Percentiles rank a stretch among this genome's conserved stretches.
These are phyloP conservation scores for Hypoxylon sp. DNA, from an alignment of 2,329 filamentous ascomycete species.

Conservation along the genomic window DNA sequence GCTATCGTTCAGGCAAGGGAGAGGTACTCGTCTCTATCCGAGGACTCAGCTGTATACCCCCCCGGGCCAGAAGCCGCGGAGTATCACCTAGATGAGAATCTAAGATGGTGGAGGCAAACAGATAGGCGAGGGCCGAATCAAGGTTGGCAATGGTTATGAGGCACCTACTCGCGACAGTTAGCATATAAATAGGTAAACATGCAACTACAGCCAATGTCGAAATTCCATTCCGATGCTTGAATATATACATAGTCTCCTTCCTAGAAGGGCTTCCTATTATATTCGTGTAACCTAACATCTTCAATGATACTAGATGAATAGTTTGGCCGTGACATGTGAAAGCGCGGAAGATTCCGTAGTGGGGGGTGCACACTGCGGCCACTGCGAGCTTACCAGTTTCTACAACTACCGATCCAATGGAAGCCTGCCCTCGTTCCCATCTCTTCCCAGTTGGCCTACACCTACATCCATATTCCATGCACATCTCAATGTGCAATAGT, in stretches of 20 bases:
- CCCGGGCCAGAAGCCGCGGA: constrained; percentile 5
- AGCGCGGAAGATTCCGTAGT: constrained; percentile 40
- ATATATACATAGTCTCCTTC: not conserved
- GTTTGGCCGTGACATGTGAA: constrained; percentile 43
- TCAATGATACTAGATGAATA: not conserved
- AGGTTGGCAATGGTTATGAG: not conserved
- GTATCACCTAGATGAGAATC: constrained; percentile 2
- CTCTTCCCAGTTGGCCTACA: constrained; percentile 22
- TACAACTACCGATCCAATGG: constrained; percentile 32
- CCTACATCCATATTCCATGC: constrained; percentile 24
- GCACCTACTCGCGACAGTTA: not conserved
- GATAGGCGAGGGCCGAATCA: not conserved
- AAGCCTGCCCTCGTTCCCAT: constrained; percentile 23
- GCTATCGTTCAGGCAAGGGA: constrained; percentile 17
- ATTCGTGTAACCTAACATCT: not conserved
- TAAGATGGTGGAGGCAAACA: not conserved
- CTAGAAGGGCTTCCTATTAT: not conserved
- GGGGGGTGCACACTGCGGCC: constrained; percentile 26
- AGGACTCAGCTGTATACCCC: not conserved
- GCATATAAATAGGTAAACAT: not conserved
- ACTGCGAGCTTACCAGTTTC: constrained; percentile 9
- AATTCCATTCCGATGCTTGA: not conserved
- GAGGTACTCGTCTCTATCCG: not conserved
- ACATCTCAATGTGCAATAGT: constrained; percentile 24
- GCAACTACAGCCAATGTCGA: not conserved